Evolutionary conservation across 176 grass and related monocot genomes (phyloP).

Genomic region (Hordeum vulgare): MorexV3_pseudomolecules_assembly NC_058524.1:565977788-565978287

Average conservation of each 20-base stretch:
- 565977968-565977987: not conserved
- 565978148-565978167: slow-evolving; percentile 6
- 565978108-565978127: not conserved
- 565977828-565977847: too few relatives aligned
- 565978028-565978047: slow-evolving; percentile 20
- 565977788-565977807: too few relatives aligned
- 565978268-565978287: not conserved
- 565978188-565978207: not conserved
- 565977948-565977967: too few relatives aligned
- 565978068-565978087: slow-evolving; percentile 24
- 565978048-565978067: slow-evolving; percentile 17
- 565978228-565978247: too few relatives aligned
- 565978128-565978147: not conserved
- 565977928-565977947: too few relatives aligned
- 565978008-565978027: not conserved
- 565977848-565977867: too few relatives aligned
- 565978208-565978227: not conserved
- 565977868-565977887: too few relatives aligned
- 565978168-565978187: not conserved
- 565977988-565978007: not conserved
- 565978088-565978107: not conserved
- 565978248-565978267: too few relatives aligned
- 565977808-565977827: too few relatives aligned
- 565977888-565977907: too few relatives aligned
- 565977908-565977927: too few relatives aligned